These are phyloP conservation scores for Saccharomyces eubayanus DNA, from an alignment of 805 yeast genomes.

Conservation along the genomic window DNA sequence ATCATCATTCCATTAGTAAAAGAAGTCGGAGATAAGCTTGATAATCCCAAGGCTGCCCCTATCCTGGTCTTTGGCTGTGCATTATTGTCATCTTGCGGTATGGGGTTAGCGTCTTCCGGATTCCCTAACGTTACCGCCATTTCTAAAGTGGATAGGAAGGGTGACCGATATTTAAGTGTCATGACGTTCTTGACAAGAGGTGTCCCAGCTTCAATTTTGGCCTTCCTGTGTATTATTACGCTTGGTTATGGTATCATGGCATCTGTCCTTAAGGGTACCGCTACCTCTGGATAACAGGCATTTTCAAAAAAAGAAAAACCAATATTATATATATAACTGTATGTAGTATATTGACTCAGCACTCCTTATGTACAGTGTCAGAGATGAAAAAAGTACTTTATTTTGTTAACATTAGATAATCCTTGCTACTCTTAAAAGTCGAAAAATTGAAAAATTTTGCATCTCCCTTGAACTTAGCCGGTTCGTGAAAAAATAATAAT, in stretches of 20 bases:
- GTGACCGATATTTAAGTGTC: constrained; percentile 75
- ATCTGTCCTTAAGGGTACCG: constrained; percentile 14
- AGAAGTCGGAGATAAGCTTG: constrained; percentile 65
- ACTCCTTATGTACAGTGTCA: background rate
- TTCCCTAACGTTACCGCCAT: constrained; percentile 95
- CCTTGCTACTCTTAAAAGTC: background rate
- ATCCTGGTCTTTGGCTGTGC: constrained; percentile 36
- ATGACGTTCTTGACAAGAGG: constrained; percentile 78
- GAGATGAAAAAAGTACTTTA: background rate
- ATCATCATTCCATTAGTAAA: constrained; percentile 81
- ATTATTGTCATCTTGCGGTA: constrained; percentile 76
- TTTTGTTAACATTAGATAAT: background rate
- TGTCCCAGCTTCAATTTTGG: constrained; percentile 71
- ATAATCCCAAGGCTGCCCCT: constrained; percentile 60
- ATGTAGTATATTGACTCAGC: background rate
- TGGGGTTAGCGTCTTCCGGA: constrained; percentile 93
- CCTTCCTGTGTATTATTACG: constrained; percentile 59
- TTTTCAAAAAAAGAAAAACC: background rate
- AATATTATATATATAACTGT: background rate
- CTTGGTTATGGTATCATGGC: constrained; percentile 71
- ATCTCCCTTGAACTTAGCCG: background rate
- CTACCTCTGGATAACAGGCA: background rate
- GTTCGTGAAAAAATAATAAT: background rate
- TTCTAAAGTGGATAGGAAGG: constrained; percentile 82
- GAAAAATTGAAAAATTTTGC: background rate